Evolutionary conservation across 140 eudicot genomes (phyloP).

Genomic region (Flaveria floridana): DNA sequence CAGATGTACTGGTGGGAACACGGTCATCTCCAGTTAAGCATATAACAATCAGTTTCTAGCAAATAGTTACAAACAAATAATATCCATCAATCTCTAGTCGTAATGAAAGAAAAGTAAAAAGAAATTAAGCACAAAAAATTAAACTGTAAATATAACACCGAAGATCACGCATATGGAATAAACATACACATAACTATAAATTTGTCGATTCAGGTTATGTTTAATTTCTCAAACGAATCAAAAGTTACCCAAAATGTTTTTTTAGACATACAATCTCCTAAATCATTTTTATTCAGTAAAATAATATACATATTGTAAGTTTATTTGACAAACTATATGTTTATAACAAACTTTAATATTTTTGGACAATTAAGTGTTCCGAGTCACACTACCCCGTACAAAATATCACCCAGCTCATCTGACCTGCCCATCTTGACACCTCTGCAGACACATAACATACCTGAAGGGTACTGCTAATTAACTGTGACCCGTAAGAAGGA

Average conservation of each 20-base stretch:
- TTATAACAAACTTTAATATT: not conserved
- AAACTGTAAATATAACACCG: not conserved
- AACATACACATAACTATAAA: not conserved
- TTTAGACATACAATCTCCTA: conserved; percentile 11
- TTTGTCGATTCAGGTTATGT: not conserved
- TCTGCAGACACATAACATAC: conserved; percentile 37
- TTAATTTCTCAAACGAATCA: not conserved
- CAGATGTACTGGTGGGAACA: conserved; percentile 75
- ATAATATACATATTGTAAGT: not conserved
- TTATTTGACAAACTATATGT: not conserved
- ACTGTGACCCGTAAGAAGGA: conserved; percentile 84
- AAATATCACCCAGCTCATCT: not conserved
- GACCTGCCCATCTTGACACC: conserved; percentile 8
- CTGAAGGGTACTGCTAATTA: conserved; percentile 85
- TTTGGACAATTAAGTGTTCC: not conserved
- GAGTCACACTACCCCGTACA: not conserved
- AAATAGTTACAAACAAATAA: conserved; percentile 28
- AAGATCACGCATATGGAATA: conserved; percentile 9
- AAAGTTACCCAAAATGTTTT: not conserved
- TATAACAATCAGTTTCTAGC: conserved; percentile 74
- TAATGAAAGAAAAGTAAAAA: not conserved
- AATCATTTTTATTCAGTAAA: not conserved
- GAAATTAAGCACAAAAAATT: not conserved
- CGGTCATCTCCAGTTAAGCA: conserved; percentile 84
- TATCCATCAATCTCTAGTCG: conserved; percentile 18